Percentiles rank a stretch among this genome's conserved stretches.
phyloP scores from a whole-genome alignment of 106 monocot genomes.

The Iris macrosiphon region DNA sequence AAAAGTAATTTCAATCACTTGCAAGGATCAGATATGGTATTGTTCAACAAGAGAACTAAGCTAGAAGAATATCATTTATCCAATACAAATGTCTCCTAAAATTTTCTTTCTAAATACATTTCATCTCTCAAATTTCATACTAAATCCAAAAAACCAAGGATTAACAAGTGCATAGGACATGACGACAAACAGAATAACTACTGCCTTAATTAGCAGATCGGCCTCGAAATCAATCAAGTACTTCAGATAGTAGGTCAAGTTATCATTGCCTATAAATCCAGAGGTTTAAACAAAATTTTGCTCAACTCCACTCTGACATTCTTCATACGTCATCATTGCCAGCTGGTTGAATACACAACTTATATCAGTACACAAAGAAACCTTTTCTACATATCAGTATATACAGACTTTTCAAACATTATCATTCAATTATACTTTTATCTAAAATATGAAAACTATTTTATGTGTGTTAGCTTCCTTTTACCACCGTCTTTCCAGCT shows the following conservation, averaged over 20 bases:
- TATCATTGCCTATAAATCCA: background rate
- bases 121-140: background rate
- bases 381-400: background rate
- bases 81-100: background rate
- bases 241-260: no score
- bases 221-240: no score
- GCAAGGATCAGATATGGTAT: background rate
- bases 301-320: constrained; percentile 7
- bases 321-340: constrained; percentile 32
- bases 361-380: constrained; percentile 13
- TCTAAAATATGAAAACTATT: background rate
- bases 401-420: background rate
- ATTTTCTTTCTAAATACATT: background rate
- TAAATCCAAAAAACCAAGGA: background rate
- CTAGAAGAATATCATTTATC: background rate
- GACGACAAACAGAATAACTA: background rate
- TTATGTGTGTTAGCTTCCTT: background rate
- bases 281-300: background rate
- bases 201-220: constrained; percentile 2
- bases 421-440: background rate
- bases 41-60: background rate
- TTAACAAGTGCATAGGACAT: background rate
- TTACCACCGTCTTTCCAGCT: background rate
- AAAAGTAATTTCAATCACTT: background rate
- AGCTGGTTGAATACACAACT: constrained; percentile 23